Conservation (phyloP, 1,139 yeast genomes). For the Yamadazyma spencermartinsiae region DNA sequence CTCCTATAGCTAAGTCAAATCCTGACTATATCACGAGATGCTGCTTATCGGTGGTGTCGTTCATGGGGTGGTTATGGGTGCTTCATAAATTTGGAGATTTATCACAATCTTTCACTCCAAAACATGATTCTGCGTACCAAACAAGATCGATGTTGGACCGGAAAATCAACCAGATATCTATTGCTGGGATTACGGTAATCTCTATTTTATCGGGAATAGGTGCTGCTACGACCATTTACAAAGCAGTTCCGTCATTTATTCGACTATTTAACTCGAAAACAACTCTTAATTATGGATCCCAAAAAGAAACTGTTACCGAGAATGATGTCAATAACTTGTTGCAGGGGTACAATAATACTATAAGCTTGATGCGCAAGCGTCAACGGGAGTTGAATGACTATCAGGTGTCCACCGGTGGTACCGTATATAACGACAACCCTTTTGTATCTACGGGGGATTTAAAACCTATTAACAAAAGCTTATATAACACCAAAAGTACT, state of each 20-base stretch:
- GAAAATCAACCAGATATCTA: slow-evolving; percentile 60
- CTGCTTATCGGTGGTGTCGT: slow-evolving; percentile 15
- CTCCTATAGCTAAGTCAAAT: slow-evolving; percentile 17
- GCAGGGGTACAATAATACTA: slow-evolving; percentile 42
- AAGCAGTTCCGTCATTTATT: neutral
- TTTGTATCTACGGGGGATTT: slow-evolving; percentile 7
- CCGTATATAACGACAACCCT: slow-evolving; percentile 23
- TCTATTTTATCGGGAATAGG: slow-evolving; percentile 76
- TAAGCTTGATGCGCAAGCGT: slow-evolving; percentile 33
- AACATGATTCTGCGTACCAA: slow-evolving; percentile 14
- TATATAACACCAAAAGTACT: neutral
- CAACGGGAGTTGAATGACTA: slow-evolving; percentile 29
- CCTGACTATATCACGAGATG: slow-evolving; percentile 6
- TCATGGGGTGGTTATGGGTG: slow-evolving; percentile 32
- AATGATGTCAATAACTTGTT: slow-evolving; percentile 31
- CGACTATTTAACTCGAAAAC: neutral
- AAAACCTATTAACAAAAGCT: neutral
- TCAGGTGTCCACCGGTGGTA: slow-evolving; percentile 26
- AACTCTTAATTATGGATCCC: neutral
- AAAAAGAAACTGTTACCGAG: slow-evolving; percentile 15
- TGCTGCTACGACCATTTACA: slow-evolving; percentile 63
- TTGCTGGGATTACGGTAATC: slow-evolving; percentile 71
- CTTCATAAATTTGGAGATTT: slow-evolving; percentile 40
- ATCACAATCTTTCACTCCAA: slow-evolving; percentile 29
- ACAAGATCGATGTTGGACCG: slow-evolving; percentile 33